A percentile compares a stretch with the other conserved stretches of the same genome.
These are phyloP conservation scores for Entonaema liquescens DNA, from an alignment of 495 filamentous ascomycete genomes.

Conservation along the genomic window DNA sequence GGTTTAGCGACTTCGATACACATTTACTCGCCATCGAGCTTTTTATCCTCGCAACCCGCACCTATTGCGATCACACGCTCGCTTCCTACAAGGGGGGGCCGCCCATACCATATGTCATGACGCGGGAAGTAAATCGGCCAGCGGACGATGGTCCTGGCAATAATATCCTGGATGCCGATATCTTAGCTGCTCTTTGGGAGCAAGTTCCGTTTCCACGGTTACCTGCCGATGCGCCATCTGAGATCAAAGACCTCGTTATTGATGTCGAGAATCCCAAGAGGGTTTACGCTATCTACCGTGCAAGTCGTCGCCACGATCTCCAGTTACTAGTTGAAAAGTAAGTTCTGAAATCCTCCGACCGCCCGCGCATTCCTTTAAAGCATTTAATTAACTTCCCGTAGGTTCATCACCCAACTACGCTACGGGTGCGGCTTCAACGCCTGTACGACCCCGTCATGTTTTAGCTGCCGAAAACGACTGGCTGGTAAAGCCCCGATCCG, in stretches of 20 bases:
- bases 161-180: slow-evolving; percentile 35
- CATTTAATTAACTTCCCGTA: slow-evolving; percentile 49
- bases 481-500: slow-evolving; percentile 73
- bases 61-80: background rate
- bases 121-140: slow-evolving; percentile 56
- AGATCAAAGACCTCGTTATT: slow-evolving; percentile 58
- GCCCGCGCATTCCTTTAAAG: background rate
- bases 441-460: slow-evolving; percentile 82
- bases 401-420: slow-evolving; percentile 84
- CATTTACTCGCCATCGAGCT: background rate
- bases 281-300: slow-evolving; percentile 61
- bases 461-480: slow-evolving; percentile 74
- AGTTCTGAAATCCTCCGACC: slow-evolving; percentile 28
- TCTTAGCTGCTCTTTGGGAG: slow-evolving; percentile 61
- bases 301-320: slow-evolving; percentile 61
- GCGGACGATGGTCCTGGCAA: slow-evolving; percentile 46
- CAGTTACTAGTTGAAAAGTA: slow-evolving; percentile 64
- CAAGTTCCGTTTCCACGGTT: slow-evolving; percentile 60
- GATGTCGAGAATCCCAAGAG: slow-evolving; percentile 62
- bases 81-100: slow-evolving; percentile 16
- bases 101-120: slow-evolving; percentile 59
- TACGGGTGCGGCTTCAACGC: slow-evolving; percentile 76
- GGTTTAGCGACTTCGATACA: background rate
- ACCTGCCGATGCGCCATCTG: slow-evolving; percentile 60
- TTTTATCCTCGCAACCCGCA: background rate